Evolutionary conservation across 2,329 filamentous ascomycete species (phyloP).

Genomic region (Penicillium brasilianum): DNA sequence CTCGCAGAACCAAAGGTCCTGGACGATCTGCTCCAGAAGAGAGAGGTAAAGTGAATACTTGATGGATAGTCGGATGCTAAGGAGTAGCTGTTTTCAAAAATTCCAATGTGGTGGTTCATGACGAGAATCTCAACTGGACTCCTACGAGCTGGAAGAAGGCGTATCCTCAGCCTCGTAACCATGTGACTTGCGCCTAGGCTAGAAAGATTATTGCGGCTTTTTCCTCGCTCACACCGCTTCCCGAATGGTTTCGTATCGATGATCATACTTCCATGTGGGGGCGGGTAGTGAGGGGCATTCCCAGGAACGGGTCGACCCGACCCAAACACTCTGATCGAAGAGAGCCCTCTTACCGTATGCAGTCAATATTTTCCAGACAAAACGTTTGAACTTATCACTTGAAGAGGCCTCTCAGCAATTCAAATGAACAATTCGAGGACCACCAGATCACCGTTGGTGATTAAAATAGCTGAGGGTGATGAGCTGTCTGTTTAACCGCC

Average conservation of each 20-base stretch:
- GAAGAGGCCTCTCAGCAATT: not conserved
- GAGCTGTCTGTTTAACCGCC: not conserved
- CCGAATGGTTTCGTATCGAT: not conserved
- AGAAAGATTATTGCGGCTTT: too few species aligned
- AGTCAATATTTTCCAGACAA: not conserved
- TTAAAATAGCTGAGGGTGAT: not conserved
- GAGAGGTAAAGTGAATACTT: not conserved
- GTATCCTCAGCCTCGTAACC: too few species aligned
- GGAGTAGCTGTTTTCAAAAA: too few species aligned
- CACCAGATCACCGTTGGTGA: slow-evolving; percentile 1
- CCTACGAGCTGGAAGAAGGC: not conserved
- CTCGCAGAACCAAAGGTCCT: not conserved
- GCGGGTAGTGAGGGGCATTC: not conserved
- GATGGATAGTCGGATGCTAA: too few species aligned
- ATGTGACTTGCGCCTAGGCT: too few species aligned
- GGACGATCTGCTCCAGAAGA: not conserved
- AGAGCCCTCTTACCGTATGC: not conserved
- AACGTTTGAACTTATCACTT: not conserved
- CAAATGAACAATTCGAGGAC: not conserved
- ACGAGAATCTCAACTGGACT: not conserved
- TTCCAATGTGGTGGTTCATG: not conserved
- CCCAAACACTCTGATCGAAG: not conserved
- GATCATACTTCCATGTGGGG: not conserved
- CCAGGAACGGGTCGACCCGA: not conserved
- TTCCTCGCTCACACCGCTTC: too few species aligned